Base-by-base conservation (phyloP, 768 basidiomycete genomes). In the Russula dissimulans region DNA sequence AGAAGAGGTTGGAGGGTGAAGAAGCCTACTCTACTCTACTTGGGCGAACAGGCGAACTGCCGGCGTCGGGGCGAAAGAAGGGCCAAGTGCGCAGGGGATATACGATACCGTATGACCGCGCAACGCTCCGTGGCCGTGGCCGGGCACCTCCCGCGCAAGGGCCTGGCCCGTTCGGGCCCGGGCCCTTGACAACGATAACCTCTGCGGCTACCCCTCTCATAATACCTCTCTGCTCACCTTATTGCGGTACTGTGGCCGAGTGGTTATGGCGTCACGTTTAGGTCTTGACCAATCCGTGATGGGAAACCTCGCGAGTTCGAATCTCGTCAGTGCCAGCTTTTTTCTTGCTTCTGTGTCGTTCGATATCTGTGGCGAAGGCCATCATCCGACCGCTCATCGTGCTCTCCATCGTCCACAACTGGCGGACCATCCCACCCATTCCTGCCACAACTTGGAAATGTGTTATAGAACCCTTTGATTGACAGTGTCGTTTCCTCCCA, bases 221-320 rank as follows among this genome's bases (percentile, higher is more conserved):
- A 5, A 14, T 29, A 14, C 26, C 32, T 50, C 36, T 31, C 6
- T n/a, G 22, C 26, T 31, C 26, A 29, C 43, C 9, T 1, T 1
- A 0, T 17, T 29, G 71, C 47, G 78, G 78, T 76, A 79, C 76
- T 79, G 78, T 79, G 78, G 78, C 78, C 78, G 78, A 79, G 78
- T 79, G 78, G 78, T 79, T 79, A 79, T 76, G 78, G 78, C 78
- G 78, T 79, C 78, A 79, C 78, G 78, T 79, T 79, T 79, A 79
- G 78, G 78, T 71, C 56, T 44, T 43, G 44, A 48, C 69, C 67
- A 73, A 73, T 73, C 78, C 78, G 78, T 79, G 78, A 79, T 79
- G 78, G 78, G 78, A 77, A 76, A 77, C 78, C 78, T 77, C 78
- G 78, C 78, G 78, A 79, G 78, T 79, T 79, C 78, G 78, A 79